Conservation (phyloP, 805 yeast genomes). For the Saccharomycopsis babjevae region DNA sequence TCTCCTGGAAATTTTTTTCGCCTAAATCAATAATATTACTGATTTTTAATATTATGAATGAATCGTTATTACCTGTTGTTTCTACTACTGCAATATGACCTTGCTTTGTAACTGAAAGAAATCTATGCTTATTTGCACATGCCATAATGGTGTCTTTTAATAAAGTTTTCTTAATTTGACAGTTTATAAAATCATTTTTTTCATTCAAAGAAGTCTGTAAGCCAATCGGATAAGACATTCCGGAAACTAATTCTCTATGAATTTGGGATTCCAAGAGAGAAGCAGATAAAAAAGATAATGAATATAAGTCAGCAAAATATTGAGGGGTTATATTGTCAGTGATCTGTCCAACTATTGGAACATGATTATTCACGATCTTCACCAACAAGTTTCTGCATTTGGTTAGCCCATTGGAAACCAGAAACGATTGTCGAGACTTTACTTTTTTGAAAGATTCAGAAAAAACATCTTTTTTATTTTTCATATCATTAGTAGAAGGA, state of each 20-base stretch:
- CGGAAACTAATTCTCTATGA: conserved; percentile 42
- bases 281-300: conserved; percentile 35
- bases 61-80: conserved; percentile 40
- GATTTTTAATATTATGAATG: conserved; percentile 33
- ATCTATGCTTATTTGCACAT: conserved; percentile 35
- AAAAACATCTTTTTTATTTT: conserved; percentile 3
- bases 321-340: conserved; percentile 43
- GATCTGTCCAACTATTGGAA: conserved; percentile 37
- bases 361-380: conserved; percentile 31
- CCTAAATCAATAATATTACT: background rate
- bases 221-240: conserved; percentile 41
- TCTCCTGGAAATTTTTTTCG: background rate
- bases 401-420: conserved; percentile 20
- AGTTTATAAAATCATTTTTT: background rate
- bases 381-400: conserved; percentile 25
- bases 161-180: conserved; percentile 24
- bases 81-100: conserved; percentile 42
- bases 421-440: conserved; percentile 34
- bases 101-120: conserved; percentile 36
- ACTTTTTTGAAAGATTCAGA: conserved; percentile 22
- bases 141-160: conserved; percentile 39
- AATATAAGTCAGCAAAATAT: conserved; percentile 37
- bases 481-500: background rate
- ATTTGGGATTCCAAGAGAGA: conserved; percentile 38
- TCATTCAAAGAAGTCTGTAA: conserved; percentile 23